phyloP scores from a whole-genome alignment of 306 rosid genomes.

The Styphnolobium japonicum region DNA sequence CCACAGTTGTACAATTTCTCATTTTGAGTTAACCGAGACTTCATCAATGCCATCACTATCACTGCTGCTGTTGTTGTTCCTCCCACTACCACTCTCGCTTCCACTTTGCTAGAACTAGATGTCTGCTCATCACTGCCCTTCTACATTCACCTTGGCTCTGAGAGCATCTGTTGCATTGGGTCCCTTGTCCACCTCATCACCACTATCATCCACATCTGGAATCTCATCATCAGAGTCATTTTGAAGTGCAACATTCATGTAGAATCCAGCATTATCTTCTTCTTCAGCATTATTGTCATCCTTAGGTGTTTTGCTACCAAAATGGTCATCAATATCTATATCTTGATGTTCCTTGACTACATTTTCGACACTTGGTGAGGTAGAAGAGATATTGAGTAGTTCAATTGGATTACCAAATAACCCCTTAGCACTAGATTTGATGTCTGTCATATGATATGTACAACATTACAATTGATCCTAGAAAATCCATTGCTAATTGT shows the following conservation, averaged over 20 bases:
- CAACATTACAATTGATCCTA: not conserved
- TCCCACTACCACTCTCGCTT: conserved; percentile 37
- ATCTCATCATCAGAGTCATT: conserved; percentile 66
- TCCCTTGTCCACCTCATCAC: conserved; percentile 63
- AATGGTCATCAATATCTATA: conserved; percentile 54
- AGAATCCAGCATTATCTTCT: conserved; percentile 40
- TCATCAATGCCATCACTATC: conserved; percentile 62
- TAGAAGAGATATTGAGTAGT: conserved; percentile 30
- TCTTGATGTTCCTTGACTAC: conserved; percentile 57
- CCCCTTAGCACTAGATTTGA: conserved; percentile 35
- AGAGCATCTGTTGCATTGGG: conserved; percentile 74
- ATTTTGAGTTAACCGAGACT: conserved; percentile 60
- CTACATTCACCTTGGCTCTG: conserved; percentile 64
- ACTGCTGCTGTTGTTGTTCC: conserved; percentile 58
- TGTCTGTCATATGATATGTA: conserved; percentile 31
- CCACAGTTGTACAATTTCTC: conserved; percentile 5
- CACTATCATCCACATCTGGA: conserved; percentile 72
- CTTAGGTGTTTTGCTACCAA: conserved; percentile 47
- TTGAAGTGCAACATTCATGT: conserved; percentile 40
- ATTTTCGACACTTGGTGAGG: conserved; percentile 41
- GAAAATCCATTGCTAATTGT: not conserved
- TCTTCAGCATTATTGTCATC: conserved; percentile 45
- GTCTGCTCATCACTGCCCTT: conserved; percentile 41
- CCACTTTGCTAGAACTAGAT: conserved; percentile 54
- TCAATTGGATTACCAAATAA: conserved; percentile 32